Base-by-base conservation (phyloP, 2,329 filamentous ascomycete species). In the Botryotinia calthae region DNA sequence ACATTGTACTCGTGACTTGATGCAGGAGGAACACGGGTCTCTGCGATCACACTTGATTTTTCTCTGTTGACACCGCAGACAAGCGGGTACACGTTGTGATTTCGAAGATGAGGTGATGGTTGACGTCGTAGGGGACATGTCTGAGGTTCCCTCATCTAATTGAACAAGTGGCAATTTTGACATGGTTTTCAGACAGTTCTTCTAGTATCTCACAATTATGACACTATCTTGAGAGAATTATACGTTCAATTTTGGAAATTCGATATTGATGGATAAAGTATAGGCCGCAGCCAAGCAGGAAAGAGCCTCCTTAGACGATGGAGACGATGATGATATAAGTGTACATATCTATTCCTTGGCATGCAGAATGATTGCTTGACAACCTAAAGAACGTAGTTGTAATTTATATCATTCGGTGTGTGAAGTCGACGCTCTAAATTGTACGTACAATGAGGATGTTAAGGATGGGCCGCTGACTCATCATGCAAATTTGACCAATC, bases 1-100 rank as follows among this genome's bases (percentile, higher is more conserved):
- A 79, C 90, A 94, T 76, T 92, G 87, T 46, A 86, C 86, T 34
- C 85, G 82, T 70, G 87, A 86, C 81, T 87, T 90, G 79, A 89
- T 83, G 79, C 91, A 93, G 81, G 91, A 91, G 77, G 87, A 84
- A 79, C 92, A 94, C 25, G 91, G 91, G 81, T 90, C 90, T 77
- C 86, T 88, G 81, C 91, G 91, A 81, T 93, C 89, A 81, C 92
- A 94, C 74, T 90, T 90, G 59, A 94, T 87, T 81, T 94, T 94
- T 74, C 91, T 88, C 80, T 92, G 91, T 80, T 94, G 91, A 79
- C 93, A 95, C 31, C 90, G 85, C 22, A 93, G 86, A 78, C 93
- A 95, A 0, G 87, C 84, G 46, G 86, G 83, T 20, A 78, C 75
- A 44, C 78, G 74, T 54, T 75, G 75, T 71, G 75, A 72, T 65